Percentiles rank a stretch among this genome's conserved stretches.
These are phyloP conservation scores for Nannizziopsis arthrosporioides DNA, from an alignment of 2,329 filamentous ascomycete genomes.

Conservation along the genomic window DNA sequence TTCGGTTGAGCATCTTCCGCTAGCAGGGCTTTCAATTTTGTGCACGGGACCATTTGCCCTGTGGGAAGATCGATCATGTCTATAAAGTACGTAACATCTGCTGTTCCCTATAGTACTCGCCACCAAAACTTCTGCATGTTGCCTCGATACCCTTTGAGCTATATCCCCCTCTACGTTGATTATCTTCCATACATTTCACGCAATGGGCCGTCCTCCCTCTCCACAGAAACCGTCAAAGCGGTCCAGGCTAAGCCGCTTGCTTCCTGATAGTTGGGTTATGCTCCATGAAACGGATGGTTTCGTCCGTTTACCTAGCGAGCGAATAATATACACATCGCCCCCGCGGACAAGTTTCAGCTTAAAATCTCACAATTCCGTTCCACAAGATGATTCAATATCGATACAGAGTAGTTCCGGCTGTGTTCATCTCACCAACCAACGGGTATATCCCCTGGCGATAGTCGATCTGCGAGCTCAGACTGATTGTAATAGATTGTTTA, in stretches of 20 bases:
- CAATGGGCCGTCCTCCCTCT: conserved; percentile 3
- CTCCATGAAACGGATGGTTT: conserved; percentile 61
- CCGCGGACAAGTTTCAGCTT: conserved; percentile 66
- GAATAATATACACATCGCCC: conserved; percentile 66
- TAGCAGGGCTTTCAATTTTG: too few relatives aligned
- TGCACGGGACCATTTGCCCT: conserved; percentile 4
- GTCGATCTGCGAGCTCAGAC: conserved; percentile 17
- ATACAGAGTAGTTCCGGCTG: conserved; percentile 63
- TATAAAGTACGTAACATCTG: conserved; percentile 28
- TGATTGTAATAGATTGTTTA: conserved; percentile 60
- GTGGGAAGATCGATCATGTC: conserved; percentile 24
- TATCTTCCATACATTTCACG: background rate
- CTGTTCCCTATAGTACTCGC: background rate
- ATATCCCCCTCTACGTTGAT: background rate
- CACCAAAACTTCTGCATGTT: background rate
- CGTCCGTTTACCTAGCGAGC: conserved; percentile 74
- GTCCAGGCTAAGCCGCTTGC: conserved; percentile 15
- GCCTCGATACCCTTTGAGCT: background rate
- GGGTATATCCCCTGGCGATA: conserved; percentile 45
- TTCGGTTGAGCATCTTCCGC: too few relatives aligned
- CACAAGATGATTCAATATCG: conserved; percentile 52
- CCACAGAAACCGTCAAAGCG: conserved; percentile 11
- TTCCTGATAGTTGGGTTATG: conserved; percentile 70
- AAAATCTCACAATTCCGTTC: conserved; percentile 56
- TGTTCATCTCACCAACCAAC: conserved; percentile 72